These are phyloP conservation scores for Alloascoidea africana DNA, from an alignment of 805 yeast species.

Conservation along the genomic window DNA sequence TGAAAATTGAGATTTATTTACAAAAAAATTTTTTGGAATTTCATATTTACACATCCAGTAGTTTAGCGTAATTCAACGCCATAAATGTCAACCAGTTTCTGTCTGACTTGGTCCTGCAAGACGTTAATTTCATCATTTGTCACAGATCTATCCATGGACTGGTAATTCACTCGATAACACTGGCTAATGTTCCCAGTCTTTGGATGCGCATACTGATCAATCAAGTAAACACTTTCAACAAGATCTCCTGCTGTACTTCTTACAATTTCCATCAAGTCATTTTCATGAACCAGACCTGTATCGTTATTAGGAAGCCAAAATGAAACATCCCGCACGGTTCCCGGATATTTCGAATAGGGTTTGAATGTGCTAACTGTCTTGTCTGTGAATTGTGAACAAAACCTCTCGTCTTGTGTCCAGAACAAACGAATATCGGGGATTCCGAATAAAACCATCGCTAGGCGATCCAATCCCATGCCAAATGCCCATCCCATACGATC, in stretches of 20 bases:
- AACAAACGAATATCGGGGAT: slow-evolving; percentile 90
- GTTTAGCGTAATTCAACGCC: slow-evolving; percentile 40
- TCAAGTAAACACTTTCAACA: slow-evolving; percentile 68
- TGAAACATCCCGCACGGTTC: slow-evolving; percentile 73
- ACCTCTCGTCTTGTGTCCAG: slow-evolving; percentile 79
- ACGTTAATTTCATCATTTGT: slow-evolving; percentile 74
- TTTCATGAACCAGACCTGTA: slow-evolving; percentile 41
- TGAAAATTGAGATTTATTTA: neutral
- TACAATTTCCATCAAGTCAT: slow-evolving; percentile 89
- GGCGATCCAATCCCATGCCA: slow-evolving; percentile 88
- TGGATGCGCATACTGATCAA: slow-evolving; percentile 80
- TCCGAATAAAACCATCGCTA: slow-evolving; percentile 91
- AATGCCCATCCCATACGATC: slow-evolving; percentile 88
- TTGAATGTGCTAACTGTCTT: slow-evolving; percentile 57
- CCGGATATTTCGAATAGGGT: slow-evolving; percentile 87
- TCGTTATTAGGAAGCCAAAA: slow-evolving; percentile 60
- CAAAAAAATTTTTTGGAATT: neutral
- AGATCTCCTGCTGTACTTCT: slow-evolving; percentile 71
- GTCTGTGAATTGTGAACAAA: slow-evolving; percentile 51
- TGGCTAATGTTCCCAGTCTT: slow-evolving; percentile 62
- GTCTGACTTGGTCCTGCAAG: slow-evolving; percentile 52
- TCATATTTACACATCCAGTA: neutral
- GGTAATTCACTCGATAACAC: slow-evolving; percentile 85
- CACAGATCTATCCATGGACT: slow-evolving; percentile 87
- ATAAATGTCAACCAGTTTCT: slow-evolving; percentile 33